Conservation (phyloP, 2,329 filamentous ascomycete species). For the Talaromyces amestolkiae region DNA sequence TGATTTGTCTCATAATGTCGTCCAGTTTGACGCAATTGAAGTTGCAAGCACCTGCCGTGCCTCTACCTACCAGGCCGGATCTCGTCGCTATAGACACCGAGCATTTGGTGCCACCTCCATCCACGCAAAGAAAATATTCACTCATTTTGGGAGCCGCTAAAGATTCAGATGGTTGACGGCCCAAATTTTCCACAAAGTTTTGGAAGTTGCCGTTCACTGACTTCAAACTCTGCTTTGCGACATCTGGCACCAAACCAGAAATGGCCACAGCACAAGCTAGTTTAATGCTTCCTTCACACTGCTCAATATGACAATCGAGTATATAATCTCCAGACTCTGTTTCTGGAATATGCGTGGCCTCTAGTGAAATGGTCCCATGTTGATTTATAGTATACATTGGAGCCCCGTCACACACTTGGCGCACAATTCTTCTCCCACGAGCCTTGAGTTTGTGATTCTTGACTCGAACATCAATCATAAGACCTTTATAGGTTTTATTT, state of each 20-base stretch:
- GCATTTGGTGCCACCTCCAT: slow-evolving; percentile 12
- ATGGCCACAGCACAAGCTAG: neutral
- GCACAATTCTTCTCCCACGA: neutral
- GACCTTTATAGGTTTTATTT: neutral
- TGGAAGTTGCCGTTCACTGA: neutral
- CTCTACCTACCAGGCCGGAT: neutral
- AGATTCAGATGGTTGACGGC: neutral
- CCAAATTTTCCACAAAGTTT: neutral
- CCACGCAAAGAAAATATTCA: neutral
- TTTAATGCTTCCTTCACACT: slow-evolving; percentile 1
- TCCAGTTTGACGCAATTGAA: neutral
- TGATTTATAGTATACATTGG: neutral
- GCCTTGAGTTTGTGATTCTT: neutral
- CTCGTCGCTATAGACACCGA: neutral
- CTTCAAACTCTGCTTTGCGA: neutral
- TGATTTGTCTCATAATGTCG: neutral
- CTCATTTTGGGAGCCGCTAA: neutral
- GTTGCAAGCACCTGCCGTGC: neutral
- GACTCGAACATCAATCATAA: slow-evolving; percentile 1
- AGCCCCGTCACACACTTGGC: neutral
- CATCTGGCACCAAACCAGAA: neutral
- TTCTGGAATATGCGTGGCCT: neutral
- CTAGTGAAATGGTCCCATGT: neutral
- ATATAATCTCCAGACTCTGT: neutral
- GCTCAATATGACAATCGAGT: neutral